Evolutionary conservation across 2,329 filamentous ascomycete species (phyloP).

Genomic region (Leptographium radiaticola): DNA sequence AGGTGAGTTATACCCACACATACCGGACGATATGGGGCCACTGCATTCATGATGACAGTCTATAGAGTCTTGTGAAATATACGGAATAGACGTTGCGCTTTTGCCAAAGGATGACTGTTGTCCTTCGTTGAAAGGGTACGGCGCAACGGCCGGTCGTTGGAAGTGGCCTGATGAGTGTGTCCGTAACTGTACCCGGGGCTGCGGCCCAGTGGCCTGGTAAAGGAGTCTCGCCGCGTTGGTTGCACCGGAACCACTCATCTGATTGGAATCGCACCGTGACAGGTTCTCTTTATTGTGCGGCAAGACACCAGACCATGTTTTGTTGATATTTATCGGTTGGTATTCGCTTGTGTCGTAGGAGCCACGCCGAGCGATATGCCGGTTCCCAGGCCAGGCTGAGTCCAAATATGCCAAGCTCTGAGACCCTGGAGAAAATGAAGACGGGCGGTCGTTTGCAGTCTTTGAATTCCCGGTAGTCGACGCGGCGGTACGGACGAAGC

Average conservation of each 20-base stretch:
- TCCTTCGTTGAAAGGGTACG: background rate
- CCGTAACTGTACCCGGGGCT: background rate
- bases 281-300: constrained; percentile 9
- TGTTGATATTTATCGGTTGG: constrained; percentile 3
- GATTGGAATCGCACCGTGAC: background rate
- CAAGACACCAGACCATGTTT: constrained; percentile 3
- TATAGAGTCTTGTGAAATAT: background rate
- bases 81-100: background rate
- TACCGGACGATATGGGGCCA: background rate
- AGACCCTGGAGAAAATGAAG: background rate
- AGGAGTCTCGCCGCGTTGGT: background rate
- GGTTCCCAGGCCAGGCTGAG: too few species aligned
- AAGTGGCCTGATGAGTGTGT: background rate
- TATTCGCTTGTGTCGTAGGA: background rate
- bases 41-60: background rate
- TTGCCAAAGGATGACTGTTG: background rate
- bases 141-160: background rate
- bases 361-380: background rate
- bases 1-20: background rate
- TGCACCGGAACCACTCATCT: background rate
- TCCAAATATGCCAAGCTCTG: background rate
- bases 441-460: background rate
- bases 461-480: background rate
- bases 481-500: constrained; percentile 27
- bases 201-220: background rate